phyloP scores from a whole-genome alignment of 768 basidiomycete genomes.

The Amanita exitialis region DNA sequence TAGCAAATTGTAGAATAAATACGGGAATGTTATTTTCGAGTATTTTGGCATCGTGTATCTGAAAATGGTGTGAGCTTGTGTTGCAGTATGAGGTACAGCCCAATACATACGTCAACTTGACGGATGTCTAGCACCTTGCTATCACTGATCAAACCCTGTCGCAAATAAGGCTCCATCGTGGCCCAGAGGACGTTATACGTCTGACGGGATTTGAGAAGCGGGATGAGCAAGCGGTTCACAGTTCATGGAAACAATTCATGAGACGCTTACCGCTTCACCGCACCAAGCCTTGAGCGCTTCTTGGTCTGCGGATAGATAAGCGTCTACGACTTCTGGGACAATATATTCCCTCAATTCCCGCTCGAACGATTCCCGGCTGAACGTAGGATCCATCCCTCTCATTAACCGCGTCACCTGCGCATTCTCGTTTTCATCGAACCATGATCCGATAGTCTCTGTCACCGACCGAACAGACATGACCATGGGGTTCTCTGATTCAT shows the following conservation, averaged over 20 bases:
- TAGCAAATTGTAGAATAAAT: slow-evolving; percentile 84
- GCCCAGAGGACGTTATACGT: slow-evolving; percentile 99
- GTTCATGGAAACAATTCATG: too few relatives aligned
- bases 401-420: slow-evolving; percentile 89
- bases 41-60: slow-evolving; percentile 83
- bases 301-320: slow-evolving; percentile 84
- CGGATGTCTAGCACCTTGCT: slow-evolving; percentile 95
- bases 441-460: slow-evolving; percentile 76
- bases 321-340: slow-evolving; percentile 95
- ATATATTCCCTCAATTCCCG: slow-evolving; percentile 93
- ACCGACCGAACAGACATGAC: slow-evolving; percentile 73
- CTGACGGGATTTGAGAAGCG: slow-evolving; percentile 25
- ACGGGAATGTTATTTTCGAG: slow-evolving; percentile 87
- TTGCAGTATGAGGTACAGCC: not conserved
- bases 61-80: not conserved
- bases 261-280: slow-evolving; percentile 74
- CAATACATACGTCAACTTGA: slow-evolving; percentile 77
- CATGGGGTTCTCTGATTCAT: slow-evolving; percentile 91
- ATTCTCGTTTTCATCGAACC: slow-evolving; percentile 97
- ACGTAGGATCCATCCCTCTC: slow-evolving; percentile 80
- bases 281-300: slow-evolving; percentile 86
- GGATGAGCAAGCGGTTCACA: slow-evolving; percentile 5
- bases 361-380: slow-evolving; percentile 80
- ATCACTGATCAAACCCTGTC: slow-evolving; percentile 84
- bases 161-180: slow-evolving; percentile 89